These are phyloP conservation scores for Kewa caespitosa DNA, from an alignment of 179 eudicot species.

Conservation along the genomic window DNA sequence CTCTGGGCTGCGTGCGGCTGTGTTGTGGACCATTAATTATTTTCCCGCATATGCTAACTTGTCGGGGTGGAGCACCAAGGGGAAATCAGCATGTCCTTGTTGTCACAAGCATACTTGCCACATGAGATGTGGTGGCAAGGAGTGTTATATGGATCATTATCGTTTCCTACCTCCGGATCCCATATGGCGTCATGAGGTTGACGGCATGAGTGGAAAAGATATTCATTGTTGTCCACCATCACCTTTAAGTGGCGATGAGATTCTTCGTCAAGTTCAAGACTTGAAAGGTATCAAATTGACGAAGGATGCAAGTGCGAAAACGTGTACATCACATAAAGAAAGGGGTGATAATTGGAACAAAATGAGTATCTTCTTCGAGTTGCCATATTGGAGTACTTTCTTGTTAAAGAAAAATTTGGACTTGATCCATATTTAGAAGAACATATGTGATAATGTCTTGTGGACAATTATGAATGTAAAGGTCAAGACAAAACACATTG, in stretches of 20 bases:
- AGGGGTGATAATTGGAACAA: constrained; percentile 7
- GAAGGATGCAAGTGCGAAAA: background rate
- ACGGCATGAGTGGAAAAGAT: constrained; percentile 8
- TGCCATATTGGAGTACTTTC: background rate
- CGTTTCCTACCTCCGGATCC: background rate
- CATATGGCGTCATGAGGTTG: background rate
- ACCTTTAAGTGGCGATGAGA: background rate
- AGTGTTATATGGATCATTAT: constrained; percentile 12
- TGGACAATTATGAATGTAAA: background rate
- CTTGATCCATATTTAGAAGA: constrained; percentile 2
- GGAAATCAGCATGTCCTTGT: constrained; percentile 20
- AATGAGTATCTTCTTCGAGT: background rate
- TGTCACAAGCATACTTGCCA: background rate
- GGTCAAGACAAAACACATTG: background rate
- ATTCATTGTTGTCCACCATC: background rate
- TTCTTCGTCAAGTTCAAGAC: constrained; percentile 4
- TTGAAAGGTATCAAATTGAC: constrained; percentile 2
- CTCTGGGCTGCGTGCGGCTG: constrained; percentile 20
- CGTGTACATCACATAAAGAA: background rate
- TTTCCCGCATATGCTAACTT: constrained; percentile 34
- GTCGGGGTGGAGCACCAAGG: constrained; percentile 28
- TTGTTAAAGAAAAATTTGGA: background rate
- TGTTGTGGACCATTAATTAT: constrained; percentile 38
- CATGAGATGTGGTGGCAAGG: constrained; percentile 1
- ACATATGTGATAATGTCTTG: constrained; percentile 2